Percentiles rank a stretch among this genome's conserved stretches.
Evolutionary conservation across 352 stramenopile species (phyloP).

Genomic region (Peronospora destructor): DNA sequence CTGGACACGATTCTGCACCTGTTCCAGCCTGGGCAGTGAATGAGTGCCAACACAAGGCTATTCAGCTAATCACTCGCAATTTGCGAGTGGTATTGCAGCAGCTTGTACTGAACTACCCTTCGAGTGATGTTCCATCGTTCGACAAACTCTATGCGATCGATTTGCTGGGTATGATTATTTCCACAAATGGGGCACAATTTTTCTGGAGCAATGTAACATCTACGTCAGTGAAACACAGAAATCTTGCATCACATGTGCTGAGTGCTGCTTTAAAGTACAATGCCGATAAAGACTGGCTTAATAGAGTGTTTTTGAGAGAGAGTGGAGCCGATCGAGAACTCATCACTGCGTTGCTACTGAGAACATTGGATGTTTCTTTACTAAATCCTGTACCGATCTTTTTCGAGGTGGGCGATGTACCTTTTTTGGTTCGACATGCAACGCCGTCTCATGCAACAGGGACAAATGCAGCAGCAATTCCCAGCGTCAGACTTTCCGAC

Average conservation of each 20-base stretch:
- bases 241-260: conserved; percentile 55
- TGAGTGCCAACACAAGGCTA: conserved; percentile 19
- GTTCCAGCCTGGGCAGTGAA: conserved; percentile 21
- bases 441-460: neutral
- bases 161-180: conserved; percentile 52
- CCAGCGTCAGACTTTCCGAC: conserved; percentile 35
- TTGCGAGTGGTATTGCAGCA: conserved; percentile 45
- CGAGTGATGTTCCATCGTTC: conserved; percentile 21
- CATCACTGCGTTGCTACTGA: conserved; percentile 49
- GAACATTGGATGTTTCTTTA: conserved; percentile 50
- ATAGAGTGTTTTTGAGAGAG: conserved; percentile 54
- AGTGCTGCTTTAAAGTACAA: conserved; percentile 53
- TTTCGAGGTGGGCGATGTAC: conserved; percentile 16
- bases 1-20: conserved; percentile 1
- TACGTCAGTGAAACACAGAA: conserved; percentile 34
- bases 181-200: conserved; percentile 54
- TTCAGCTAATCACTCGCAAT: conserved; percentile 28
- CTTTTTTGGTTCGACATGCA: conserved; percentile 22
- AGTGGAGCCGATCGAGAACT: conserved; percentile 49
- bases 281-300: conserved; percentile 57
- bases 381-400: conserved; percentile 16
- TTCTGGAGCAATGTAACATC: conserved; percentile 44
- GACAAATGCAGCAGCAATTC: neutral
- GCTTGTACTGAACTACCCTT: conserved; percentile 48
- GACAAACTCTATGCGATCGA: conserved; percentile 65